Percentiles rank a stretch among this genome's conserved stretches.
Conservation (phyloP, 2,329 filamentous ascomycete genomes). For the Cladosporium sp. region DNA sequence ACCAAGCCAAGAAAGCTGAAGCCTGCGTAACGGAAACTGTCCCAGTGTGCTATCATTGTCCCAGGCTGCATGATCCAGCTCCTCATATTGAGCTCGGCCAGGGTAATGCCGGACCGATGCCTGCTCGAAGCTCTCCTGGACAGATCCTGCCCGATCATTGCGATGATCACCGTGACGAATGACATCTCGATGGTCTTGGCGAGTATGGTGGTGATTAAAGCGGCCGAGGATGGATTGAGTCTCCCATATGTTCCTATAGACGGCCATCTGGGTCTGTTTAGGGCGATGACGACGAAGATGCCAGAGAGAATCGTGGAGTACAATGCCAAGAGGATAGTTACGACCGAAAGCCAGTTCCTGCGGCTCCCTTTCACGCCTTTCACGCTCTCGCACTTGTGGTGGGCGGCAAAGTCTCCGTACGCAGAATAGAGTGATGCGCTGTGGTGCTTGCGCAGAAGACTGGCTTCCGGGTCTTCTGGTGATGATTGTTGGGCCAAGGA, state of each 20-base stretch:
- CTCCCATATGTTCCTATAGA: slow-evolving; percentile 55
- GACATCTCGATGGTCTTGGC: slow-evolving; percentile 78
- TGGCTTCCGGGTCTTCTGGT: not conserved
- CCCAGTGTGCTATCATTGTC: slow-evolving; percentile 69
- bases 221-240: slow-evolving; percentile 66
- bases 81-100: slow-evolving; percentile 78
- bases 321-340: slow-evolving; percentile 51
- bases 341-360: slow-evolving; percentile 51
- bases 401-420: slow-evolving; percentile 12
- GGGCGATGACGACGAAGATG: slow-evolving; percentile 65
- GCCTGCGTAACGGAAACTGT: slow-evolving; percentile 65
- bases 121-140: slow-evolving; percentile 68
- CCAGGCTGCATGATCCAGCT: slow-evolving; percentile 64
- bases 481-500: not conserved
- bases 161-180: slow-evolving; percentile 76
- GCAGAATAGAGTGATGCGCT: slow-evolving; percentile 11
- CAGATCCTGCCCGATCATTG: slow-evolving; percentile 72
- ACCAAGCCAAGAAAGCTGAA: slow-evolving; percentile 65
- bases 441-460: slow-evolving; percentile 6
- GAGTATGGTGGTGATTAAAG: slow-evolving; percentile 66
- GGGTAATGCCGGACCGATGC: slow-evolving; percentile 62
- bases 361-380: slow-evolving; percentile 11
- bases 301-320: slow-evolving; percentile 67
- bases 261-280: slow-evolving; percentile 63
- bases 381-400: slow-evolving; percentile 15